Evolutionary conservation across 495 filamentous ascomycete genomes (phyloP), one percentile per base, ranked within the genome.

Genomic region (Sphaerosporella brunnea): DNA sequence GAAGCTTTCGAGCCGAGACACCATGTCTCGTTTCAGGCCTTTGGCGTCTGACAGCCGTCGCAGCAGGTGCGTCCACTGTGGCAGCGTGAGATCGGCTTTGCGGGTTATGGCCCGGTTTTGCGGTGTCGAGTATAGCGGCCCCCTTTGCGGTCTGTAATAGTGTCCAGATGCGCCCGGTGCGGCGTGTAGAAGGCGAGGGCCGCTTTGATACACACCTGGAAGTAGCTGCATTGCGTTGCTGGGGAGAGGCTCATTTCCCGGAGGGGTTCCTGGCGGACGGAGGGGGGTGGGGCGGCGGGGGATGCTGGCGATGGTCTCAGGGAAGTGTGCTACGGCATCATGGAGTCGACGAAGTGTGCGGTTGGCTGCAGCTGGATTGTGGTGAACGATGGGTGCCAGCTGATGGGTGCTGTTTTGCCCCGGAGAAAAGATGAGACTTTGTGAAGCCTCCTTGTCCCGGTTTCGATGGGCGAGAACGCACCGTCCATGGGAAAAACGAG

Each of bases 41-140:
- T 51, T 51, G 5, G 53, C 56, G 19, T 60, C 57, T 2, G 46
- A 49, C 20, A 61, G 49, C 15, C 57, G 50, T 10, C 58, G 57
- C n/a, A 61, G 50, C 13, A 60, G 50, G 23, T 61, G 53, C 10
- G 58, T 61, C 58, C 58, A 61, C 26, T 59, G 58, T 5, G 58
- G 58, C 16, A 61, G 48, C 15, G 45, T 61, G 23, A 60, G 56
- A 34, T 51, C 49, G n/a, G 47, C 38, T 23, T 49, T 24, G n/a
- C 28, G 47, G 10, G 43, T 49, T 15, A 60, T 59, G 49, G 2
- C 51, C 51, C 10, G 25, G 43, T 36, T 48, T 50, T 10, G 54
- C 54, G 3, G 55, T 58, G 40, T 45, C 36, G 16, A 43, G 30
- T 28, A 46, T 18, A 59, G 48, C 11, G 30, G 54, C 16, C 49